Conservation (phyloP, 495 filamentous ascomycete genomes). For the Peziza echinospora region DNA sequence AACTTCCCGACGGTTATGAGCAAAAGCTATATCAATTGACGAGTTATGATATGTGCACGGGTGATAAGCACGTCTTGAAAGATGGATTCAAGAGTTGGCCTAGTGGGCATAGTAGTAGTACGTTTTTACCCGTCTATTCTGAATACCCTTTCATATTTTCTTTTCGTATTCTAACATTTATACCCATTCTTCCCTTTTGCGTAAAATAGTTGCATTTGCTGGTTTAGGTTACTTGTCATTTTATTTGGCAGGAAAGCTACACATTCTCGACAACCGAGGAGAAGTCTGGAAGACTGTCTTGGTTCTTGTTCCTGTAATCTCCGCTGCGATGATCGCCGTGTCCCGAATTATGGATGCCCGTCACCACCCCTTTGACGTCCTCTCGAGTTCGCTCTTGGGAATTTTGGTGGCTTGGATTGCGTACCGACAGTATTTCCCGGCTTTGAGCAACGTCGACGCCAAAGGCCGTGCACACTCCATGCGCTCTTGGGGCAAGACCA, state of each 20-base stretch:
- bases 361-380: conserved; percentile 76
- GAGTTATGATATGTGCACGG: conserved; percentile 44
- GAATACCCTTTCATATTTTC: too few species aligned
- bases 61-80: conserved; percentile 41
- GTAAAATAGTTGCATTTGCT: conserved; percentile 49
- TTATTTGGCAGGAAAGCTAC: conserved; percentile 41
- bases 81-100: conserved; percentile 80
- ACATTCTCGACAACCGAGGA: conserved; percentile 25
- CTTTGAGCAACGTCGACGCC: conserved; percentile 31
- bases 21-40: conserved; percentile 44
- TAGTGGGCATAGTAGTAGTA: conserved; percentile 35
- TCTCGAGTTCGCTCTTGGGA: conserved; percentile 53
- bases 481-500: conserved; percentile 33
- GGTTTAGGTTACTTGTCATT: conserved; percentile 64
- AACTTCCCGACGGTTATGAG: too few species aligned
- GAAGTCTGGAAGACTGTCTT: conserved; percentile 29
- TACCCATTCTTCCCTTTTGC: conserved; percentile 23
- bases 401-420: conserved; percentile 26
- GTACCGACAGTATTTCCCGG: conserved; percentile 37
- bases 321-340: conserved; percentile 32
- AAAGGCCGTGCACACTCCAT: conserved; percentile 44
- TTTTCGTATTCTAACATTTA: conserved; percentile 7
- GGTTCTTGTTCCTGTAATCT: conserved; percentile 39
- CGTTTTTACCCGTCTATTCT: conserved; percentile 17
- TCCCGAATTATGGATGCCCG: conserved; percentile 60